phyloP scores from a whole-genome alignment of 208 protist species.

The Leishmania aethiopica region DNA sequence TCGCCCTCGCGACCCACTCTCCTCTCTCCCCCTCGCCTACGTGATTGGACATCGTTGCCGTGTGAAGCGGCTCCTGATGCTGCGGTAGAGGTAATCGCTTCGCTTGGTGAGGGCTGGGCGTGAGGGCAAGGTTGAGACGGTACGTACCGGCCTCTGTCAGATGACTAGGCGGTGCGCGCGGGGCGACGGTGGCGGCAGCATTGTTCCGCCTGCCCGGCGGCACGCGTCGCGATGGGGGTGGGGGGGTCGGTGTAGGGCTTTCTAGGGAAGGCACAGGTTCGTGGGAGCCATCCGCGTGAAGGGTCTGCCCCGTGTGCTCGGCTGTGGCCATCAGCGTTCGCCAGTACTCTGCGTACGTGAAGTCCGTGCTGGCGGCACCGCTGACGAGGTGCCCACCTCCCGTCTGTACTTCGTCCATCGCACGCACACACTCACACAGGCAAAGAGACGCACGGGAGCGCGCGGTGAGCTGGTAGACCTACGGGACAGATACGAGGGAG shows the following conservation, averaged over 20 bases:
- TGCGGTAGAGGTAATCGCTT: not conserved
- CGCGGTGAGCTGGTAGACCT: too few species aligned
- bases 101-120: constrained; percentile 2
- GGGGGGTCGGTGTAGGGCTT: not conserved
- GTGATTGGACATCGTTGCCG: not conserved
- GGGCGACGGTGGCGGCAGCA: not conserved
- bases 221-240: not conserved
- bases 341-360: constrained; percentile 23
- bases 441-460: not conserved
- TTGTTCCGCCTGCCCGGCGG: not conserved
- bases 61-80: not conserved
- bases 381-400: not conserved
- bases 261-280: not conserved
- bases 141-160: constrained; percentile 14
- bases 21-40: not conserved
- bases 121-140: constrained; percentile 15
- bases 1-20: not conserved
- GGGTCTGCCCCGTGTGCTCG: not conserved
- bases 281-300: not conserved
- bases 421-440: not conserved
- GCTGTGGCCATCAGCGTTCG: not conserved
- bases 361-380: not conserved
- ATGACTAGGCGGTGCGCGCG: not conserved
- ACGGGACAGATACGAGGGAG: not conserved
- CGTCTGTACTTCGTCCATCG: not conserved